Conservation (phyloP, 1,284 basidiomycete genomes). For the Irpex sp. region DNA sequence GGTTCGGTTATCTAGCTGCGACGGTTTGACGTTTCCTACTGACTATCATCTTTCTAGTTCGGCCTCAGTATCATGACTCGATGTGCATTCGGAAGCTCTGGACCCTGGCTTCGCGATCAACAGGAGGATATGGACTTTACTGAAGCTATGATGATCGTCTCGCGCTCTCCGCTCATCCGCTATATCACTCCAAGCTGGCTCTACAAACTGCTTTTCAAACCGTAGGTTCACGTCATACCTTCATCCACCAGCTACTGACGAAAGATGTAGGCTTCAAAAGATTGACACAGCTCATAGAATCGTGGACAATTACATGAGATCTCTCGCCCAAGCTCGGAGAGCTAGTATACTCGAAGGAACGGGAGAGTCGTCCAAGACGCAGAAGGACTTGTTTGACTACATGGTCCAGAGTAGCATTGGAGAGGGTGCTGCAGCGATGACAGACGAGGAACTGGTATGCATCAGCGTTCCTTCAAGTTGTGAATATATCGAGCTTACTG, state of each 20-base stretch:
- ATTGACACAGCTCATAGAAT: not conserved
- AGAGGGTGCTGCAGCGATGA: constrained; percentile 11
- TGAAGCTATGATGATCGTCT: constrained; percentile 3
- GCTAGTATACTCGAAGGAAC: not conserved
- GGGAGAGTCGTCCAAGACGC: not conserved
- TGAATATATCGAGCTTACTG: not conserved
- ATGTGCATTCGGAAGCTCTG: constrained; percentile 5
- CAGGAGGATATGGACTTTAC: constrained; percentile 2
- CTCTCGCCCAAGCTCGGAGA: not conserved
- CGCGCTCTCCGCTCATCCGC: not conserved
- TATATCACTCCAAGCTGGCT: constrained; percentile 5
- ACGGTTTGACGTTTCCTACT: too few relatives aligned
- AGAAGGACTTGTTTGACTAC: constrained; percentile 9
- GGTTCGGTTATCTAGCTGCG: not conserved
- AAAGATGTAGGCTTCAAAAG: constrained; percentile 1
- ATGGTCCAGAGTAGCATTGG: constrained; percentile 10
- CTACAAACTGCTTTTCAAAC: constrained; percentile 10
- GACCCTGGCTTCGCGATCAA: not conserved
- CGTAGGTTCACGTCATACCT: not conserved
- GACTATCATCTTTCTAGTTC: not conserved
- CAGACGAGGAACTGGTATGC: constrained; percentile 11
- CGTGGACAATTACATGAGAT: constrained; percentile 3
- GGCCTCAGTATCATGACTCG: constrained; percentile 2
- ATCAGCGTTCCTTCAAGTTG: not conserved
- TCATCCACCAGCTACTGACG: not conserved